Evolutionary conservation across 2,329 filamentous ascomycete genomes (phyloP), one percentile per base, ranked within the genome.

Genomic region (Paecilomyces niveus): DNA sequence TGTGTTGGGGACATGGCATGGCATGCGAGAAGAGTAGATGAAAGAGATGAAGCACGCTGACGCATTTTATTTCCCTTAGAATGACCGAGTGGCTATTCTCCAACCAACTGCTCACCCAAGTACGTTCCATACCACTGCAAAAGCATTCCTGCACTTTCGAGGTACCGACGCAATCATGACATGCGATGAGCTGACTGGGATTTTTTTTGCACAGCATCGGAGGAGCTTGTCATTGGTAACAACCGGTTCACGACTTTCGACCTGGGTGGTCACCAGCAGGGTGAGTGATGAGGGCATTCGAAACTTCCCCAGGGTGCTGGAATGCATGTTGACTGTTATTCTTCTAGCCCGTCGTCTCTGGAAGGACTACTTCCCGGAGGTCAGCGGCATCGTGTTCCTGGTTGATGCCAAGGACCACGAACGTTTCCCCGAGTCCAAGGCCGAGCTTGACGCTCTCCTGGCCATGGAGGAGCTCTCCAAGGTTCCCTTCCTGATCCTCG

Each of bases 401-500:
- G 90, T 99, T 68, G 94, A 99, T 71, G 92, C 94, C 70, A 96
- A 96, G 80, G 94, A 99, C 78, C 89, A 91, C 78, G 93, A 97
- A 80, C 91, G 94, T 67, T 90, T 99, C 75, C 76, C 83, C 69
- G 94, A 99, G 81, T 89, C 92, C 72, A 97, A 97, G 82, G 93
- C 89, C 69, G 94, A 99, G 81, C 89, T 99, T 63, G 94, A 99
- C 72, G 92, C 90, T 57, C 89, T 97, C 56, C 84, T 99, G 66
- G 87, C 90, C 62, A 97, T 99, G 93, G 94, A 99, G 80, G 93
- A 97, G 74, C 85, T 99, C 45, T 81, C 86, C 74, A 97, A 96
- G 83, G 94, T 96, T 8, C 94, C 94, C 57, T 97, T 97, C 76
- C 85, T 97, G 62, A 86, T 99, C 68, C 85, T 99, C 63, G 94